Conservation (phyloP, 1,139 yeast species). For the Zygoascus meyerae region DNA sequence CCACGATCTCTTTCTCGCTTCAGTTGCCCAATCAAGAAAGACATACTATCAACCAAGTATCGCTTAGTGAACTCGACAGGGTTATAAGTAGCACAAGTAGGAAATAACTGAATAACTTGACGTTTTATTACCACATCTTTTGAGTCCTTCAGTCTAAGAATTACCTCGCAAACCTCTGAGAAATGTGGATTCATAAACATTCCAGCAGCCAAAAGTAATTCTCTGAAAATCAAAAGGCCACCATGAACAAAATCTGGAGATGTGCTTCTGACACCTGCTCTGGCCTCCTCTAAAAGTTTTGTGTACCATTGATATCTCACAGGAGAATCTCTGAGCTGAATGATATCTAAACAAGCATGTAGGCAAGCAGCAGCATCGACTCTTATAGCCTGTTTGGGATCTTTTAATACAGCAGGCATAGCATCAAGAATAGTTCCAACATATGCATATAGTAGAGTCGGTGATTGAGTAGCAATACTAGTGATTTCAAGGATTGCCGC, state of each 20-base stretch:
- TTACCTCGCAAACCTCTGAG: constrained; percentile 70
- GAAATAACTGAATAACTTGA: constrained; percentile 77
- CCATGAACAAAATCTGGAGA: constrained; percentile 78
- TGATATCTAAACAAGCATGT: constrained; percentile 69
- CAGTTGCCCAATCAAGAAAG: constrained; percentile 71
- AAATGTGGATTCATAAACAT: constrained; percentile 66
- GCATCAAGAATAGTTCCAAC: constrained; percentile 74
- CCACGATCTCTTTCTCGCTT: constrained; percentile 74
- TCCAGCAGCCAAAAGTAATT: constrained; percentile 61
- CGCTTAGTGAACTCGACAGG: constrained; percentile 71
- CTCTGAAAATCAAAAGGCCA: constrained; percentile 74
- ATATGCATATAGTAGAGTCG: constrained; percentile 73
- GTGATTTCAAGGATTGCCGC: constrained; percentile 83
- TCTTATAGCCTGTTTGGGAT: constrained; percentile 66
- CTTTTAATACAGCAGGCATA: constrained; percentile 84
- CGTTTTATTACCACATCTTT: constrained; percentile 69
- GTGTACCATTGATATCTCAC: constrained; percentile 70
- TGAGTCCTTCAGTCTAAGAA: constrained; percentile 71
- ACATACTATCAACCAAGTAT: constrained; percentile 73
- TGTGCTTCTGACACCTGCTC: constrained; percentile 42
- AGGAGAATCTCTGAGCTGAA: constrained; percentile 71
- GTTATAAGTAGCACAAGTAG: constrained; percentile 75
- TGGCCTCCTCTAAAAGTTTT: constrained; percentile 59
- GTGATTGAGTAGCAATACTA: constrained; percentile 82
- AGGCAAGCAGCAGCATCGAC: constrained; percentile 80